A percentile compares a stretch with the other conserved stretches of the same genome.
These are phyloP conservation scores for Argentina anserina DNA, from an alignment of 306 rosid genomes.

Conservation along the genomic window DNA sequence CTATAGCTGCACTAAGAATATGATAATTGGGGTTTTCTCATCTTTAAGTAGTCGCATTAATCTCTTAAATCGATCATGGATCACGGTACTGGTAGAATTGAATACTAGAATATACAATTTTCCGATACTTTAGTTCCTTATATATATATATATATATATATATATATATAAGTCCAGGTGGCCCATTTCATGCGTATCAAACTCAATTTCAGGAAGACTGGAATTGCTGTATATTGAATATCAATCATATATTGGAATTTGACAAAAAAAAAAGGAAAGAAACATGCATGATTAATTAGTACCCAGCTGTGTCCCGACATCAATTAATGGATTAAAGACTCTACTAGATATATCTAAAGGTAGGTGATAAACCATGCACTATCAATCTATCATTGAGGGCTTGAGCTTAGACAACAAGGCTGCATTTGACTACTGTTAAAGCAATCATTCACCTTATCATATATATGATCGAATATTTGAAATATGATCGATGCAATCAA, in stretches of 20 bases:
- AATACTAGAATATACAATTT: no score
- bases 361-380: slow-evolving; percentile 5
- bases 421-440: background rate
- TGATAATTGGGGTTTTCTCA: background rate
- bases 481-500: background rate
- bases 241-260: background rate
- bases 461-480: background rate
- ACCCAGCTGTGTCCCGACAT: background rate
- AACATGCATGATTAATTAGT: background rate
- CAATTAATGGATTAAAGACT: background rate
- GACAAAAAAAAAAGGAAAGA: no score
- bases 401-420: background rate
- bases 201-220: slow-evolving; percentile 1
- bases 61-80: background rate
- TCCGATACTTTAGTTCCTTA: background rate
- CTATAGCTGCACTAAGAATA: background rate
- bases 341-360: background rate
- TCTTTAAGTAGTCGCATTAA: background rate
- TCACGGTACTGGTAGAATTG: background rate
- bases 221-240: background rate
- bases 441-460: background rate
- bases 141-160: no score
- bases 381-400: background rate
- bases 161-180: slow-evolving; percentile 3
- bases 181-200: background rate